Percentiles rank a stretch among this genome's conserved stretches.
Evolutionary conservation across 495 filamentous ascomycete species (phyloP).

Genomic region (Penicillium coffeae): DNA sequence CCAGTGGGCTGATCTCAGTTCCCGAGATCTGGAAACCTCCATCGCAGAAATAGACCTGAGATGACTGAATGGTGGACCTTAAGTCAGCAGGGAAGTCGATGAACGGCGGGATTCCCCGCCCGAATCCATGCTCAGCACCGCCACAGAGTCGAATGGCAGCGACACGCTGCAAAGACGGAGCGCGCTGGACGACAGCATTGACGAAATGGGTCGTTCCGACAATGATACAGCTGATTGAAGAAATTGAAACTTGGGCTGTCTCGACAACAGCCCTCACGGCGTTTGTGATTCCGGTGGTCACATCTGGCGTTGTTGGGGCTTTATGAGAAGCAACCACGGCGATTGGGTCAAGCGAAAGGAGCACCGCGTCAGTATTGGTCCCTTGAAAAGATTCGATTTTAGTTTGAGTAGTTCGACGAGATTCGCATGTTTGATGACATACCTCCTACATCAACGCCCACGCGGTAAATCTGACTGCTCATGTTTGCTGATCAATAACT

Average conservation of each 20-base stretch:
- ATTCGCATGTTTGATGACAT: neutral
- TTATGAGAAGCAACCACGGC: conserved; percentile 52
- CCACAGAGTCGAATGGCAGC: conserved; percentile 52
- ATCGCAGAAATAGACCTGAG: conserved; percentile 14
- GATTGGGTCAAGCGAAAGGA: conserved; percentile 47
- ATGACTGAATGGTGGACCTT: conserved; percentile 23
- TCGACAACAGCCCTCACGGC: conserved; percentile 47
- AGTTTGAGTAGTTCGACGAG: neutral
- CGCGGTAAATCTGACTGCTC: neutral
- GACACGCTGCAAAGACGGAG: conserved; percentile 43
- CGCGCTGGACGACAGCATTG: conserved; percentile 57
- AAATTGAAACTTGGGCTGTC: conserved; percentile 31
- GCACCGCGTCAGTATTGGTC: conserved; percentile 60
- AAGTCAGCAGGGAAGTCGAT: conserved; percentile 37
- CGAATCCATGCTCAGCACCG: conserved; percentile 42
- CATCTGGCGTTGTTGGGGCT: conserved; percentile 55
- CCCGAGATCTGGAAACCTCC: conserved; percentile 24
- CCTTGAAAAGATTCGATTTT: conserved; percentile 20
- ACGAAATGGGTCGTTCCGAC: conserved; percentile 64
- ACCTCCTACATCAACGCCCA: conserved; percentile 1
- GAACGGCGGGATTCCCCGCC: conserved; percentile 48
- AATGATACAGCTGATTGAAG: conserved; percentile 49
- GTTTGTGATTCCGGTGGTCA: conserved; percentile 51
- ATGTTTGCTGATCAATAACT: too few species aligned
- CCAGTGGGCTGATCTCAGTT: conserved; percentile 15